A percentile compares a stretch with the other conserved stretches of the same genome.
phyloP scores from a whole-genome alignment of 2,329 filamentous ascomycete genomes.

The Cryphonectria japonica region DNA sequence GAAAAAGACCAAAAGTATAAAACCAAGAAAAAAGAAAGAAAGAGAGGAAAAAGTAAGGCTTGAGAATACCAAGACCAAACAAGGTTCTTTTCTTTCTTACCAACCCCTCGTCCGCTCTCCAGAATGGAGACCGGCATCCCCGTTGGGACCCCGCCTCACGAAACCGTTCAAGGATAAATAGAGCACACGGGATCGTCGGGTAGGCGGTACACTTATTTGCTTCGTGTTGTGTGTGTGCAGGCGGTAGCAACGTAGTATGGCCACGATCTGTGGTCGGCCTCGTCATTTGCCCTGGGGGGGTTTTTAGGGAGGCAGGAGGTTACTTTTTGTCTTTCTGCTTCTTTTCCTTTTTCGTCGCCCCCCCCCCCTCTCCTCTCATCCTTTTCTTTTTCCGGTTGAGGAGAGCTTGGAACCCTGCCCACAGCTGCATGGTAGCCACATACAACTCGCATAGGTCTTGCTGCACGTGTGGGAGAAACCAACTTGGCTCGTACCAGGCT shows the following conservation, averaged over 20 bases:
- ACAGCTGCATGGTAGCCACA: constrained; percentile 8
- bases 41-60: not conserved
- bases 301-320: not conserved
- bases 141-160: constrained; percentile 21
- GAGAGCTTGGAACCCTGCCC: not conserved
- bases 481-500: not conserved
- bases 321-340: not conserved
- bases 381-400: not conserved
- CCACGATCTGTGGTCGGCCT: constrained; percentile 13
- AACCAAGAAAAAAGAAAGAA: not conserved
- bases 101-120: not conserved
- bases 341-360: not conserved
- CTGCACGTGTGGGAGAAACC: constrained; percentile 2
- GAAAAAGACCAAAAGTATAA: too few relatives aligned
- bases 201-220: not conserved
- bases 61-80: not conserved
- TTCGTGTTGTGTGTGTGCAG: not conserved
- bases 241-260: not conserved
- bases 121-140: not conserved
- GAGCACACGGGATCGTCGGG: not conserved
- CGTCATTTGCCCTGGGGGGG: not conserved
- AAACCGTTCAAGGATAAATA: constrained; percentile 5
- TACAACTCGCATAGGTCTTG: not conserved
- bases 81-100: not conserved
- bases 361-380: not conserved